Percentiles rank a stretch among this genome's conserved stretches.
phyloP scores from a whole-genome alignment of 495 filamentous ascomycete genomes.

The Penicillium crystallinum region DNA sequence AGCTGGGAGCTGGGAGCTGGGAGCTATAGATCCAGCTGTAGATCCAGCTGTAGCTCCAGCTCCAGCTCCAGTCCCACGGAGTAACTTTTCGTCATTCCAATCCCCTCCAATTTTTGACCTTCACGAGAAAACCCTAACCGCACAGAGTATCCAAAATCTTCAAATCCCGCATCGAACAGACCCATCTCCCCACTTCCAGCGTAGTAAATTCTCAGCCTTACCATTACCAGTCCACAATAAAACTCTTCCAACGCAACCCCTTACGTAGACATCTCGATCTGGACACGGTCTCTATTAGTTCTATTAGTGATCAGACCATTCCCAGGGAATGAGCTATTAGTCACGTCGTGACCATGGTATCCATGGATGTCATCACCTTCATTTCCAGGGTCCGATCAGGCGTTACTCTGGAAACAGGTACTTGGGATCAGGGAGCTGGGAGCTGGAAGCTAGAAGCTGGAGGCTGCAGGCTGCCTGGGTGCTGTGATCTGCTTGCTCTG shows the following conservation, averaged over 20 bases:
- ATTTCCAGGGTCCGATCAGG: not conserved
- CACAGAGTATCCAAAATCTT: not conserved
- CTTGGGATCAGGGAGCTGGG: not conserved
- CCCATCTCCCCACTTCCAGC: not conserved
- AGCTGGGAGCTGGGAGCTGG: too few species aligned
- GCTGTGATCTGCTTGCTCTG: too few species aligned
- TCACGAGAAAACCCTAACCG: not conserved
- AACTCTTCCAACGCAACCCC: too few species aligned
- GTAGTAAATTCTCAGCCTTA: too few species aligned
- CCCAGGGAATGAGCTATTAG: not conserved
- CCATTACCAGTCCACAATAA: too few species aligned
- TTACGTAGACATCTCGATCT: not conserved
- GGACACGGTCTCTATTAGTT: too few species aligned
- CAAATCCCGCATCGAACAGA: not conserved
- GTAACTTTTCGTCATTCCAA: not conserved
- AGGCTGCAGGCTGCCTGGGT: too few species aligned
- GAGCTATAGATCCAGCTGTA: too few species aligned
- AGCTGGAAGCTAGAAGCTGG: too few species aligned
- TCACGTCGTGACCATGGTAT: not conserved
- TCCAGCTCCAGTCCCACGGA: not conserved
- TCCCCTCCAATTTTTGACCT: not conserved
- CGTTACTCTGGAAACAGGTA: not conserved
- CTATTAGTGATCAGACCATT: not conserved
- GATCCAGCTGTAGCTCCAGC: not conserved
- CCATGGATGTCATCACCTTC: not conserved